These are phyloP conservation scores for Mitragyna speciosa DNA, from an alignment of 257 asterid genomes.

Conservation along the genomic window DNA sequence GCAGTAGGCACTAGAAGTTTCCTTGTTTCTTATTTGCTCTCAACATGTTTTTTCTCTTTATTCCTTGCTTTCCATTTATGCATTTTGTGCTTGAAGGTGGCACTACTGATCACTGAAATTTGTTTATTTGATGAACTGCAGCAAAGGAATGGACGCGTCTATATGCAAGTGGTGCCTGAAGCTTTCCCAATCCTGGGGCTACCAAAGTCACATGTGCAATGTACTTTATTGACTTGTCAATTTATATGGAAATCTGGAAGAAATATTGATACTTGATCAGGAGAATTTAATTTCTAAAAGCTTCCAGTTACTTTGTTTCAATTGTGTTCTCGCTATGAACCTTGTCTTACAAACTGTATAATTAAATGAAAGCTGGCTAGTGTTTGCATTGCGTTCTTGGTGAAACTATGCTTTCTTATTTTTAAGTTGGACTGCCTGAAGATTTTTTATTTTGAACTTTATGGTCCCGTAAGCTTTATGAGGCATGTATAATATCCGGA, in stretches of 20 bases:
- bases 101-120: not conserved
- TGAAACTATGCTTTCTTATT: not conserved
- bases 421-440: not conserved
- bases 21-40: not conserved
- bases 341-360: slow-evolving; percentile 37
- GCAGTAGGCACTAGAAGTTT: slow-evolving; percentile 13
- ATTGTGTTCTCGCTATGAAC: slow-evolving; percentile 29
- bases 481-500: not conserved
- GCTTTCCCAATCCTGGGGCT: slow-evolving; percentile 18
- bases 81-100: not conserved
- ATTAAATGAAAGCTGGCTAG: slow-evolving; percentile 24
- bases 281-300: slow-evolving; percentile 18
- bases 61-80: not conserved
- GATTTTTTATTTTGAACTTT: no score
- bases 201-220: slow-evolving; percentile 31
- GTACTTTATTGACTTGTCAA: slow-evolving; percentile 38
- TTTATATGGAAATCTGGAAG: slow-evolving; percentile 29
- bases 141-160: slow-evolving; percentile 94
- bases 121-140: slow-evolving; percentile 32
- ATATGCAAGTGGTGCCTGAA: slow-evolving; percentile 89
- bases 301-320: slow-evolving; percentile 25
- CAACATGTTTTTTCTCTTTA: not conserved
- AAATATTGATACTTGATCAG: slow-evolving; percentile 40
- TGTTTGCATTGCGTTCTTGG: not conserved
- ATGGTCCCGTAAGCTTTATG: no score